A percentile compares a stretch with the other conserved stretches of the same genome.
These are phyloP conservation scores for Mucor circinelloides DNA, from an alignment of 371 early-diverging fungal genomes.

Conservation along the genomic window DNA sequence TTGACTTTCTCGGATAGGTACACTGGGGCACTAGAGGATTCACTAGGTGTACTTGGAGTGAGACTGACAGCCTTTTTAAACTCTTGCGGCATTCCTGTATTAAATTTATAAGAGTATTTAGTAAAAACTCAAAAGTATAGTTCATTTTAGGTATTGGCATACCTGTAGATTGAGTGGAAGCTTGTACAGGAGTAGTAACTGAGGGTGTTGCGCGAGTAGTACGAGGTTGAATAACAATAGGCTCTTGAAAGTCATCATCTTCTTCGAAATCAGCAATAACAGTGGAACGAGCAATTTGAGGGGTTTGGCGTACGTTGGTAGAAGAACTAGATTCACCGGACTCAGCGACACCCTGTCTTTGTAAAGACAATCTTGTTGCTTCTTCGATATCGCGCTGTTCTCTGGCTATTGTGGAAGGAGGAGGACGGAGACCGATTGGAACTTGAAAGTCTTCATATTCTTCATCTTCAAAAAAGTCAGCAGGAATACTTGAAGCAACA, in stretches of 20 bases:
- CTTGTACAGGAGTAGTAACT: not conserved
- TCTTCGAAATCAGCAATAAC: not conserved
- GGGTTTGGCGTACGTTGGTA: not conserved
- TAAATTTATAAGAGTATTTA: not conserved
- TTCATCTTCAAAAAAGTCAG: not conserved
- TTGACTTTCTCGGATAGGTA: not conserved
- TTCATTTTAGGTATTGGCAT: not conserved
- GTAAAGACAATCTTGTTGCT: not conserved
- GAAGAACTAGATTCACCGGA: constrained; percentile 7
- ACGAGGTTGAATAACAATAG: not conserved
- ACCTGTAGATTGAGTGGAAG: constrained; percentile 2
- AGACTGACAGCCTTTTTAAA: too few species aligned
- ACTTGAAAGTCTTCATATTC: not conserved
- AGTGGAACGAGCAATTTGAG: not conserved
- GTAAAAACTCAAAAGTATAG: not conserved
- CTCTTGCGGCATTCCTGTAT: not conserved
- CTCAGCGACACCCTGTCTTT: not conserved
- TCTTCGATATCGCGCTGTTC: too few species aligned
- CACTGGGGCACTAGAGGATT: not conserved
- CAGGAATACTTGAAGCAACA: not conserved
- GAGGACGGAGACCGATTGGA: not conserved
- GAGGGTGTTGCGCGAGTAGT: not conserved
- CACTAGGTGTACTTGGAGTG: too few species aligned
- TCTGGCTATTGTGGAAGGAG: too few species aligned
- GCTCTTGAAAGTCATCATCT: not conserved